Percentiles rank a stretch among this genome's conserved stretches.
Evolutionary conservation across 2,329 filamentous ascomycete species (phyloP).

Genomic region (Lachnellula occidentalis): DNA sequence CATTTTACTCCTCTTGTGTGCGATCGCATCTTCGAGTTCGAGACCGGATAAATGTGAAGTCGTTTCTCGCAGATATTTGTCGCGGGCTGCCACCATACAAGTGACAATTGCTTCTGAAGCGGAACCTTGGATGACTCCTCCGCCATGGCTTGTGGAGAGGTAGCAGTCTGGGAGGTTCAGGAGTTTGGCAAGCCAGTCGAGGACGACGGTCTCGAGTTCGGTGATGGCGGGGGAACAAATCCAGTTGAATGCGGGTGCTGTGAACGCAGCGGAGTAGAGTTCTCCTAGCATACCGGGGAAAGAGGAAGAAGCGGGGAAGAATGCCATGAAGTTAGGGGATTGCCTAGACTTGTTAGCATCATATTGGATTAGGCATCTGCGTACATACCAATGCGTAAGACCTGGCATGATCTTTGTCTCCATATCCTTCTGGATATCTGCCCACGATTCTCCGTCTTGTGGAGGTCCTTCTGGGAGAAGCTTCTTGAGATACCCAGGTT

Average conservation of each 20-base stretch:
- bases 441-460: conserved; percentile 66
- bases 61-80: conserved; percentile 64
- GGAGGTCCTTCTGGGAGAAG: conserved; percentile 66
- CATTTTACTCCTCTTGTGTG: conserved; percentile 60
- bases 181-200: conserved; percentile 84
- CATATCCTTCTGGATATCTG: conserved; percentile 75
- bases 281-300: conserved; percentile 87
- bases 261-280: conserved; percentile 86
- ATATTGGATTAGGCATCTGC: background rate
- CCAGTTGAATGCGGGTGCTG: conserved; percentile 93
- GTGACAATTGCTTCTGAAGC: conserved; percentile 85
- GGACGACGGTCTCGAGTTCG: conserved; percentile 85
- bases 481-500: conserved; percentile 79
- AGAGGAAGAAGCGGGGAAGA: conserved; percentile 78
- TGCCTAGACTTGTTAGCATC: conserved; percentile 46
- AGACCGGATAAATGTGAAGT: conserved; percentile 45
- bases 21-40: conserved; percentile 65
- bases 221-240: conserved; percentile 88
- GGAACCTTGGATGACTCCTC: conserved; percentile 90
- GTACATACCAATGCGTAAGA: conserved; percentile 73
- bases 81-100: conserved; percentile 79
- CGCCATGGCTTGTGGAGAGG: conserved; percentile 65
- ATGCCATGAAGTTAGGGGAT: conserved; percentile 91
- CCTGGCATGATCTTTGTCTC: conserved; percentile 84
- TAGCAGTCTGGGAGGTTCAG: conserved; percentile 69